A percentile compares a stretch with the other conserved stretches of the same genome.
phyloP scores from a whole-genome alignment of 2,329 filamentous ascomycete species.

The Stagonosporopsis cucurbitacearum region DNA sequence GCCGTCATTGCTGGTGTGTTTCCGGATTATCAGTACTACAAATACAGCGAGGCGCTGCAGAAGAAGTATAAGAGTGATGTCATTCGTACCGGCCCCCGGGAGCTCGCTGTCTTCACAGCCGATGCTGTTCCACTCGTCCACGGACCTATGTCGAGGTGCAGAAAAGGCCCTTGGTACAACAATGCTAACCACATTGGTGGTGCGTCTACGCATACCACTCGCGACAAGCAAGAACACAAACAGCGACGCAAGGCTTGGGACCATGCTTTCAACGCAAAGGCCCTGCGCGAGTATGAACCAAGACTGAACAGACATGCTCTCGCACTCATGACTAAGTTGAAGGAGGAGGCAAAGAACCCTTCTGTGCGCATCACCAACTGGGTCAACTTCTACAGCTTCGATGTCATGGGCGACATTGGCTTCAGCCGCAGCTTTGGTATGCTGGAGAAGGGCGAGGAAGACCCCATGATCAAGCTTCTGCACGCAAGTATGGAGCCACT shows the following conservation, averaged over 20 bases:
- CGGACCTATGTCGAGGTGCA: conserved; percentile 38
- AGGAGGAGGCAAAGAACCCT: conserved; percentile 25
- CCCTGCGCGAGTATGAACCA: conserved; percentile 47
- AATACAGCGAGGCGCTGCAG: conserved; percentile 32
- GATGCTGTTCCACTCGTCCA: conserved; percentile 41
- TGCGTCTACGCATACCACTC: conserved; percentile 35
- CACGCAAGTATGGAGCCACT: conserved; percentile 34
- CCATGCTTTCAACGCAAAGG: conserved; percentile 41
- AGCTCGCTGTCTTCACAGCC: conserved; percentile 39
- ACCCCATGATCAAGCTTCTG: conserved; percentile 34
- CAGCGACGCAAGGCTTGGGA: conserved; percentile 44
- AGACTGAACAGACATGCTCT: conserved; percentile 40
- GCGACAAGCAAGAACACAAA: conserved; percentile 40
- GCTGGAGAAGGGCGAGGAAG: conserved; percentile 40
- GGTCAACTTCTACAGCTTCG: conserved; percentile 54
- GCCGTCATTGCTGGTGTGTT: conserved; percentile 35
- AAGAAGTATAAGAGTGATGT: conserved; percentile 41
- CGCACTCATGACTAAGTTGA: conserved; percentile 34
- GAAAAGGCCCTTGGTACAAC: conserved; percentile 40
- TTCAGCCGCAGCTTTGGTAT: conserved; percentile 53
- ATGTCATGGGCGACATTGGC: conserved; percentile 57
- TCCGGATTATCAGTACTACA: conserved; percentile 34
- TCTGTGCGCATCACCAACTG: conserved; percentile 40
- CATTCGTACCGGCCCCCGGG: conserved; percentile 44
- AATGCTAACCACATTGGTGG: conserved; percentile 24